Base-by-base conservation (phyloP, 805 yeast genomes). In the Zygosaccharomyces rouxii region DNA sequence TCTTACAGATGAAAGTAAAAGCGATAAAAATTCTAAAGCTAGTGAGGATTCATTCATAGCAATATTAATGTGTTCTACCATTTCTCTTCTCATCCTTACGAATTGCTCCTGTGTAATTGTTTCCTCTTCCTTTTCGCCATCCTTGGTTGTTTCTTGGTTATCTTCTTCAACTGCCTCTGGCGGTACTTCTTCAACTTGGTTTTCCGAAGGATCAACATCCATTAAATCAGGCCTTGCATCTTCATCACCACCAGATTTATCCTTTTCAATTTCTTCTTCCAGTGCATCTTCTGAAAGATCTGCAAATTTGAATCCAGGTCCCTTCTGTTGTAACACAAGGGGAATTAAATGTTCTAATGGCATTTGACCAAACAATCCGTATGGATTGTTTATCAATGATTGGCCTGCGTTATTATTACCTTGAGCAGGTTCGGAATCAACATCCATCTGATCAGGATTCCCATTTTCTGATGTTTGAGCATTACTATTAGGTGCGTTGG, bases 21-120 rank as follows among this genome's bases (percentile, higher is more conserved):
- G 72, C 1, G 97, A 88, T 1, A 92, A 84, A 54, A 90, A 86
- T 62, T 92, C 99, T 49, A 90, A 71, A 1, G 96, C 83, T 33
- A 94, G 67, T 0, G 97, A 89, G 0, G 95, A 82, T 62, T 94
- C 97, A 63, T 92, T 94, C 56, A 87, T 71, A 1, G 98, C 96
- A 0, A 80, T 66, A 46, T 79, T 76, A 26, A 86, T 72, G 38
- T 73, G 71, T 14, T 70, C 72, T 13, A 82, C 56, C 37, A 84
- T 73, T 49, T 80, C 79, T n/a, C 69, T 61, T 59, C 81, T 81
- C 14, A 78, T 73, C 38, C 70, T 71, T 42, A 70, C 66, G 56
- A 82, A 81, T 7, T 70, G 69, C 14, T 67, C 70, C 25, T 64
- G 66, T 4, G 66, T 47, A 31, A 57, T 29, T 4, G 55, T 56